Evolutionary conservation across 2,329 filamentous ascomycete genomes (phyloP).

Genomic region (Aspergillus sp.): DNA sequence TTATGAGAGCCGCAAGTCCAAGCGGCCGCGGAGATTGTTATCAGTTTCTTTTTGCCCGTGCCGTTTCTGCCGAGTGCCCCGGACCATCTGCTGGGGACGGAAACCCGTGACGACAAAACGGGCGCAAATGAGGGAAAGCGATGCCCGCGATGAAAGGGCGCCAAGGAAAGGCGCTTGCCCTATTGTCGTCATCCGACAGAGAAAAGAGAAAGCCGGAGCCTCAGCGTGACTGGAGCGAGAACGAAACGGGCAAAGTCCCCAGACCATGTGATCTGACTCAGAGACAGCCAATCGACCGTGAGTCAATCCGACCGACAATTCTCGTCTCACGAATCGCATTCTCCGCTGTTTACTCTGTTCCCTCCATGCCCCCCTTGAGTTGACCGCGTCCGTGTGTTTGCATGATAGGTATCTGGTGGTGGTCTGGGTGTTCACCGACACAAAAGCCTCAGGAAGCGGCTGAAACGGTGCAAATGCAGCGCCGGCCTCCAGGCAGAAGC

Average conservation of each 20-base stretch:
- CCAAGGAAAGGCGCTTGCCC: too few relatives aligned
- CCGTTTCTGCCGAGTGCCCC: too few relatives aligned
- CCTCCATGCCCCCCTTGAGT: background rate
- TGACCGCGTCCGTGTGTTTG: background rate
- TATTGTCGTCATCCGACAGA: too few relatives aligned
- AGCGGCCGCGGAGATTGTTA: too few relatives aligned
- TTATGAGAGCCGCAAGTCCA: too few relatives aligned
- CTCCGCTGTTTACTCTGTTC: background rate
- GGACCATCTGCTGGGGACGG: too few relatives aligned
- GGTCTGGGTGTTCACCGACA: slow-evolving; percentile 8
- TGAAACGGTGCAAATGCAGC: background rate
- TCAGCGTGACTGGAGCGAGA: too few relatives aligned
- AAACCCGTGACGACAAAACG: too few relatives aligned
- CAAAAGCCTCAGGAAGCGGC: background rate
- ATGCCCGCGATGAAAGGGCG: too few relatives aligned
- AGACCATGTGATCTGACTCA: background rate
- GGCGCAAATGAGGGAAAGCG: background rate
- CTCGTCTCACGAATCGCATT: background rate
- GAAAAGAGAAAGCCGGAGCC: too few relatives aligned
- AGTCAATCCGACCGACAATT: background rate
- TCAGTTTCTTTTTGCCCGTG: too few relatives aligned
- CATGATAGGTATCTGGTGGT: background rate
- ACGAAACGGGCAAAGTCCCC: too few relatives aligned
- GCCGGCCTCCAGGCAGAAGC: slow-evolving; percentile 17
- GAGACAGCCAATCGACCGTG: background rate